Conservation (phyloP, 2,329 filamentous ascomycete species). For the Monascus ruber region DNA sequence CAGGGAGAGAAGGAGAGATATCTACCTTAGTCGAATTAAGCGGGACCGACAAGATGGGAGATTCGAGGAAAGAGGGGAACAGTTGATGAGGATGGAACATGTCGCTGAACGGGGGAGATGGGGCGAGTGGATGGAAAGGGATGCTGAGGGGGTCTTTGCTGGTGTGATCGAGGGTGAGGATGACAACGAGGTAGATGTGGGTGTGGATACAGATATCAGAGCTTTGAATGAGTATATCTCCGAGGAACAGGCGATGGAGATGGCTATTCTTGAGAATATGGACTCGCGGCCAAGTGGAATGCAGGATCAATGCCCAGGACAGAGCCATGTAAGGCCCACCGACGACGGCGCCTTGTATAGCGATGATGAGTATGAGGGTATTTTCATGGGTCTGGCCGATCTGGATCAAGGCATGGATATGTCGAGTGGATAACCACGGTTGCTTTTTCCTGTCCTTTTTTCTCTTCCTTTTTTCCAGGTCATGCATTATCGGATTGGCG, state of each 20-base stretch:
- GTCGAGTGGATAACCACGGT: constrained; percentile 11
- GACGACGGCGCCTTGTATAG: constrained; percentile 18
- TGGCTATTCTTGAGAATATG: constrained; percentile 14
- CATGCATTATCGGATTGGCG: background rate
- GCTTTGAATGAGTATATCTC: constrained; percentile 25
- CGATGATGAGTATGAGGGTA: constrained; percentile 50
- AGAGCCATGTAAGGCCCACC: constrained; percentile 3
- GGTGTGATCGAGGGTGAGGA: constrained; percentile 6
- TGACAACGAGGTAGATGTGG: constrained; percentile 13
- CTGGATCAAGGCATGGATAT: constrained; percentile 33
- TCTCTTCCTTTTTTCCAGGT: constrained; percentile 12
- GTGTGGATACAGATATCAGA: constrained; percentile 17
- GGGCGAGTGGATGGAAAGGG: constrained; percentile 26
- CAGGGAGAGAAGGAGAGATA: constrained; percentile 24
- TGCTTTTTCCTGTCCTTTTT: background rate
- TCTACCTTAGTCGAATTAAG: constrained; percentile 32
- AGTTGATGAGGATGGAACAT: constrained; percentile 32
- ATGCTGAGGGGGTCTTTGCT: constrained; percentile 15
- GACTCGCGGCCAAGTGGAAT: background rate
- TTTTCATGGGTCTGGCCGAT: constrained; percentile 56
- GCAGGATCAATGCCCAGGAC: background rate
- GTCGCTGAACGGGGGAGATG: constrained; percentile 27
- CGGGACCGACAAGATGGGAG: constrained; percentile 27
- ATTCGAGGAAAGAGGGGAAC: constrained; percentile 31
- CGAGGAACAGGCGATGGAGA: constrained; percentile 23